Evolutionary conservation across 2,329 filamentous ascomycete genomes (phyloP).

Genomic region (Kalmusia sp.): DNA sequence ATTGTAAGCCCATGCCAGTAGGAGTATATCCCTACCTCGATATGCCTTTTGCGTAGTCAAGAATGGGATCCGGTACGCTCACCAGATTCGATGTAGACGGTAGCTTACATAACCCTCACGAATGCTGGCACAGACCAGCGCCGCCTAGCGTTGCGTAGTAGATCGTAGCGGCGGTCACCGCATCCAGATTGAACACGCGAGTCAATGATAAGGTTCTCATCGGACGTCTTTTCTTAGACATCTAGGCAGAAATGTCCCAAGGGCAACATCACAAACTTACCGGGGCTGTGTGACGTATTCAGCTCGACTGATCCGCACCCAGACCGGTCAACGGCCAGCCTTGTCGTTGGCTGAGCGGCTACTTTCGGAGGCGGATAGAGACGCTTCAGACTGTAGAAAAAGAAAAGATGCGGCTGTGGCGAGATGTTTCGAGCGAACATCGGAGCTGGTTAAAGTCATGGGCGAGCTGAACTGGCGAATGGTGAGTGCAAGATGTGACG

Average conservation of each 20-base stretch:
- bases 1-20: too few species aligned
- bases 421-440: background rate
- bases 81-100: too few species aligned
- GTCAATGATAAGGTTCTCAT: background rate
- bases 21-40: too few species aligned
- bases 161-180: background rate
- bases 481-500: too few species aligned
- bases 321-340: conserved; percentile 3
- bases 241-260: background rate
- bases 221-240: background rate
- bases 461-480: too few species aligned
- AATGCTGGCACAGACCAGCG: too few species aligned
- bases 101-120: too few species aligned
- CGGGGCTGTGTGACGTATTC: conserved; percentile 5
- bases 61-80: too few species aligned
- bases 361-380: background rate
- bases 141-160: background rate
- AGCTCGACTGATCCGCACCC: background rate
- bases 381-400: background rate
- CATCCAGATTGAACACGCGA: background rate
- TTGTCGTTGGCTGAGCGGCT: too few species aligned
- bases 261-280: too few species aligned
- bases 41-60: too few species aligned
- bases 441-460: too few species aligned
- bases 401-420: background rate